Percentiles rank a stretch among this genome's conserved stretches.
Evolutionary conservation across 768 basidiomycete genomes (phyloP).

Genomic region (Hemileccinum rubropunctum): DNA sequence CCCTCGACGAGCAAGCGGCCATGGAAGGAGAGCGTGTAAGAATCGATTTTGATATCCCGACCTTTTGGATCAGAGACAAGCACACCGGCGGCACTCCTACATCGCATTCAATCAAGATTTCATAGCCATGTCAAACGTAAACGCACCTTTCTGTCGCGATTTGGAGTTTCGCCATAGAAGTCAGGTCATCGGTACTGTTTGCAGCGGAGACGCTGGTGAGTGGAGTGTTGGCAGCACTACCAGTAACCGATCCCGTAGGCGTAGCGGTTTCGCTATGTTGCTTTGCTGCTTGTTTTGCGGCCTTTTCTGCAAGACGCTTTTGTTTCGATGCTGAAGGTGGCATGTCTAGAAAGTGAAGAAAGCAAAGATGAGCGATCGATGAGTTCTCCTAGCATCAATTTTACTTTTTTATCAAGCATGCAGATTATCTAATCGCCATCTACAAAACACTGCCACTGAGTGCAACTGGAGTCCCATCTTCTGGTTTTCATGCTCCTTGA

Average conservation of each 20-base stretch:
- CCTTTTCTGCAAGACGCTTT: conserved; percentile 94
- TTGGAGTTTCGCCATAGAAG: conserved; percentile 84
- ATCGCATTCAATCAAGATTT: conserved; percentile 6
- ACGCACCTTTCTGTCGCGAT: conserved; percentile 85
- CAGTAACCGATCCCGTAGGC: conserved; percentile 64
- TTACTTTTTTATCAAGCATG: conserved; percentile 17
- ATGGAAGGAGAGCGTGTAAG: conserved; percentile 95
- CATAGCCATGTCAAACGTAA: too few relatives aligned
- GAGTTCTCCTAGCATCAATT: conserved; percentile 10
- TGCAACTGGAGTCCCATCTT: too few relatives aligned
- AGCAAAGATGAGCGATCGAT: conserved; percentile 29
- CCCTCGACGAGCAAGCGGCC: conserved; percentile 76
- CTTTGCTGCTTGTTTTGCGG: conserved; percentile 72
- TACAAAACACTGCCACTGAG: too few relatives aligned
- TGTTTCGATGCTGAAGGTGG: conserved; percentile 82
- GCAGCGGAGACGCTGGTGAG: conserved; percentile 80
- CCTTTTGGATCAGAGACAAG: conserved; percentile 89
- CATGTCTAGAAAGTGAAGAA: conserved; percentile 39
- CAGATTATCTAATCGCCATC: conserved; percentile 30
- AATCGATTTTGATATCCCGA: conserved; percentile 96
- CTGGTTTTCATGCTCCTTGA: too few relatives aligned
- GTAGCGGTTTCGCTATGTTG: conserved; percentile 42
- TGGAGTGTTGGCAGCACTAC: conserved; percentile 70
- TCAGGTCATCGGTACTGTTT: conserved; percentile 76
- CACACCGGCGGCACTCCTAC: conserved; percentile 87